Percentiles rank a stretch among this genome's conserved stretches.
Evolutionary conservation across 2,329 filamentous ascomycete genomes (phyloP).

Genomic region (Pseudocercospora fuligena): DNA sequence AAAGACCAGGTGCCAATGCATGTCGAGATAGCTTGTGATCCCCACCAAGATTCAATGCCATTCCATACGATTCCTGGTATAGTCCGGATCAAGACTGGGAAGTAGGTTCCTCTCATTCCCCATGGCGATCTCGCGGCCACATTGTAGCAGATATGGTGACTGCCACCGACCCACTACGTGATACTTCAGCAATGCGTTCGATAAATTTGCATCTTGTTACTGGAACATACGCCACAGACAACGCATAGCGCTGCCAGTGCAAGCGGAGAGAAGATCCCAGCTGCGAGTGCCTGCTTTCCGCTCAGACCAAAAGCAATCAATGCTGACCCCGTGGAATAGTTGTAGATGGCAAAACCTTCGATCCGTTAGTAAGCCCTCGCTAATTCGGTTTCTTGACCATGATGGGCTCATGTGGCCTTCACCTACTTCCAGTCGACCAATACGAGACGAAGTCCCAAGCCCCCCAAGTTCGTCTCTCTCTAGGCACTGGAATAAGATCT

Average conservation of each 20-base stretch:
- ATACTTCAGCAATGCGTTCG: not conserved
- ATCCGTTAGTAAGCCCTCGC: not conserved
- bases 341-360: conserved; percentile 26
- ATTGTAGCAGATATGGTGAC: conserved; percentile 23
- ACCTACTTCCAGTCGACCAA: conserved; percentile 22
- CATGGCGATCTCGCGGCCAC: conserved; percentile 20
- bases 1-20: conserved; percentile 25
- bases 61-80: conserved; percentile 26
- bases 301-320: conserved; percentile 26
- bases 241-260: conserved; percentile 23
- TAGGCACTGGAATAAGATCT: conserved; percentile 16
- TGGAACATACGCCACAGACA: conserved; percentile 17
- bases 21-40: conserved; percentile 21
- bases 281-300: conserved; percentile 25
- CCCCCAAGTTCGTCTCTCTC: conserved; percentile 14
- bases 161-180: conserved; percentile 20
- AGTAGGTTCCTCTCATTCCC: conserved; percentile 22
- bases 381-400: not conserved
- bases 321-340: conserved; percentile 27
- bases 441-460: conserved; percentile 15
- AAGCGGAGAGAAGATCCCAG: conserved; percentile 27
- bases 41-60: conserved; percentile 26
- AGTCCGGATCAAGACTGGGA: conserved; percentile 22
- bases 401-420: not conserved
- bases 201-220: not conserved